Evolutionary conservation across 495 filamentous ascomycete genomes (phyloP), one percentile per base, ranked within the genome.

Genomic region (Aspergillus cristatus): DNA sequence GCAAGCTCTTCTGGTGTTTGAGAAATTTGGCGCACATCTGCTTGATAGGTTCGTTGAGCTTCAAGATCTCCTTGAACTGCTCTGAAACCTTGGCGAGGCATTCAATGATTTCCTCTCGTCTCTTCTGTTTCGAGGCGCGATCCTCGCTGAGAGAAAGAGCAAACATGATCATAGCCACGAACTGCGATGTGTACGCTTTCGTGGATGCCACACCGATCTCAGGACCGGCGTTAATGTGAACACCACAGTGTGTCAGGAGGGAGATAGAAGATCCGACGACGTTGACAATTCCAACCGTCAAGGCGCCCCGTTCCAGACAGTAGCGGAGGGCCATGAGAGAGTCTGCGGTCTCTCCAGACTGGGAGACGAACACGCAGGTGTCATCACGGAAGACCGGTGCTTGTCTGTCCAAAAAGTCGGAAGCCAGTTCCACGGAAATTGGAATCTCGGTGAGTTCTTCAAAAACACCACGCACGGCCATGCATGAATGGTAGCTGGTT

Each of bases 341-440:
- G 62, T 98, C 91, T n/a, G 91, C 91, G 16, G 91, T 98, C 71
- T 98, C 91, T 44, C 91, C 91, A 31, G 91, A 98, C 60, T 98
- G 91, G 1, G 91, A 98, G 34, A 97, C 91, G 52, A 98, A 98
- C 22, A 98, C 88, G 62, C 91, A 97, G 15, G 93, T 97, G 65
- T 98, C 90, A 52, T 98, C 91, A 66, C 91, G 84, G 84, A 98
- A 98, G 18, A 98, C 89, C n/a, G 91, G 91, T 2, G 91, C 93
- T 60, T 94, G 78, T 58, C 91, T 81, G 53, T 98, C 91, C 41
- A 98, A 74, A 75, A 98, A 98, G 65, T 98, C 91, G 34, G 91
- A 98, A 22, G 91, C 91, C 47, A 98, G 71, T 62, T 98, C 91
- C 18, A 97, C 93, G 2, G 91, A 76, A 51, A 98, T 97, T 8